Conservation (phyloP, 495 filamentous ascomycete species). For the Hyphodiscus hymeniophilus region DNA sequence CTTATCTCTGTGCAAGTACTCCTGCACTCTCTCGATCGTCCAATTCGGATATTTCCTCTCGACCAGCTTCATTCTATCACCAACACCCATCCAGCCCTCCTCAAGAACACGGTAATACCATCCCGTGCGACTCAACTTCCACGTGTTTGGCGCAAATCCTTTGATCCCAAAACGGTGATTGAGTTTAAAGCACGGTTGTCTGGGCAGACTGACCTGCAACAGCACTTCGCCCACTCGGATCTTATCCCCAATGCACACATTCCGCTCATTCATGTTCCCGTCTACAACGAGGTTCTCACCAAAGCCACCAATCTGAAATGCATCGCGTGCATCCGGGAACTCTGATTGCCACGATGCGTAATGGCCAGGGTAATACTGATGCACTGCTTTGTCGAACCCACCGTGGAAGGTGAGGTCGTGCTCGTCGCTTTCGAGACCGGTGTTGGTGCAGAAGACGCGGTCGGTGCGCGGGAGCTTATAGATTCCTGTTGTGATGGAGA, state of each 20-base stretch:
- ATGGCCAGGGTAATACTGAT: conserved; percentile 47
- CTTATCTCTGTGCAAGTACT: conserved; percentile 42
- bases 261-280: conserved; percentile 42
- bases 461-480: conserved; percentile 34
- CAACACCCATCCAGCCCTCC: conserved; percentile 36
- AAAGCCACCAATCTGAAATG: conserved; percentile 44
- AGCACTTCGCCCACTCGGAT: conserved; percentile 31
- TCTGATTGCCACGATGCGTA: conserved; percentile 40
- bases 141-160: conserved; percentile 45
- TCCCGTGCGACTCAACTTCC: conserved; percentile 40
- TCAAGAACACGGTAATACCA: conserved; percentile 47
- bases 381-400: conserved; percentile 46
- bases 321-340: conserved; percentile 26
- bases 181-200: conserved; percentile 49
- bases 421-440: conserved; percentile 45
- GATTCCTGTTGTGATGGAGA: conserved; percentile 40
- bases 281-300: conserved; percentile 47
- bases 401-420: conserved; percentile 49
- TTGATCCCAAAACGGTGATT: conserved; percentile 47
- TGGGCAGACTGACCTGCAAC: conserved; percentile 38
- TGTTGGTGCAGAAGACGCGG: conserved; percentile 31
- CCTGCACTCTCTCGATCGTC: conserved; percentile 47
- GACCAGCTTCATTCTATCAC: conserved; percentile 28
- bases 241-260: conserved; percentile 50
- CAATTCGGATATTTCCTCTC: conserved; percentile 38